Percentiles rank a stretch among this genome's conserved stretches.
phyloP scores from a whole-genome alignment of 352 stramenopile genomes.

The Globisporangium spinosum region DNA sequence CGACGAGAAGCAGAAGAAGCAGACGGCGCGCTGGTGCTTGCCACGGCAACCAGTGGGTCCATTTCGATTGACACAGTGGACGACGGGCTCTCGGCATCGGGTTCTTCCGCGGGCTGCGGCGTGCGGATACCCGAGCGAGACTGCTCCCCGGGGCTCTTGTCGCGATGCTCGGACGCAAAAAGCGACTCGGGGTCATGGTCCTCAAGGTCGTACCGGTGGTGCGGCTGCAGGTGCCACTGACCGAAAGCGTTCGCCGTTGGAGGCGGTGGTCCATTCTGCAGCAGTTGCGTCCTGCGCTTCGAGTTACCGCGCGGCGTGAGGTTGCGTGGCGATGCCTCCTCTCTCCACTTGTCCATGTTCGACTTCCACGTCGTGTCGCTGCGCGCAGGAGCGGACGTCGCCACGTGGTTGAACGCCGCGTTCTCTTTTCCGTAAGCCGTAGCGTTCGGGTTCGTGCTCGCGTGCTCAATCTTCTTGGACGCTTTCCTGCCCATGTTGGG shows the following conservation, averaged over 20 bases:
- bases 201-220: slow-evolving; percentile 20
- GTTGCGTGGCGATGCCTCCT: slow-evolving; percentile 23
- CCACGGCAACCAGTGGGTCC: slow-evolving; percentile 8
- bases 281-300: slow-evolving; percentile 16
- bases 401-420: slow-evolving; percentile 7
- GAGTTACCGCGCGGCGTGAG: slow-evolving; percentile 31
- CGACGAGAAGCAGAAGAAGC: background rate
- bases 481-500: slow-evolving; percentile 19
- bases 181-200: slow-evolving; percentile 10
- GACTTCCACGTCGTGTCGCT: slow-evolving; percentile 37
- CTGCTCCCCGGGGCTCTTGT: slow-evolving; percentile 7
- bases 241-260: background rate
- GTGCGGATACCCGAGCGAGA: slow-evolving; percentile 15
- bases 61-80: slow-evolving; percentile 36
- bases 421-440: slow-evolving; percentile 5
- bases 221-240: slow-evolving; percentile 15
- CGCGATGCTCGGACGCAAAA: background rate
- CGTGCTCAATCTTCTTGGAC: slow-evolving; percentile 18
- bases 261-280: background rate
- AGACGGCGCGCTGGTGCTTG: slow-evolving; percentile 17
- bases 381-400: background rate
- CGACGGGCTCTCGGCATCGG: slow-evolving; percentile 35
- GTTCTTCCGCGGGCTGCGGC: slow-evolving; percentile 38
- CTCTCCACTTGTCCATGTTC: slow-evolving; percentile 40
- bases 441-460: background rate